A percentile compares a stretch with the other conserved stretches of the same genome.
Evolutionary conservation across 371 early-diverging fungal genomes (phyloP).

Genomic region (Mucor lusitanicus): DNA sequence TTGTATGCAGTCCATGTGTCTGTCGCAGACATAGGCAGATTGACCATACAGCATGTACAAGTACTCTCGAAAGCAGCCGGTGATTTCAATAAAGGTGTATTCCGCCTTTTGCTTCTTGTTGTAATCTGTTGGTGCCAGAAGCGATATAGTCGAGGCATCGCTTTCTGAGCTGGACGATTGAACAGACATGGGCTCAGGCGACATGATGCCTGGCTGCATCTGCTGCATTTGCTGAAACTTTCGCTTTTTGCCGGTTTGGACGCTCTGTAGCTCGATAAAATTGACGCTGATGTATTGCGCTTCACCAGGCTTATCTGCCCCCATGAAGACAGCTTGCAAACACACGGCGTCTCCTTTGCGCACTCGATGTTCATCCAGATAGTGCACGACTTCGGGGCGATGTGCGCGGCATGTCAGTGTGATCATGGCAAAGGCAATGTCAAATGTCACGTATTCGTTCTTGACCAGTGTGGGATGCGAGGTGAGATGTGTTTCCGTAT

Average conservation of each 20-base stretch:
- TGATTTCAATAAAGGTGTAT: slow-evolving; percentile 5
- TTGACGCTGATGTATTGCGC: slow-evolving; percentile 12
- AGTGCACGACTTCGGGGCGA: slow-evolving; percentile 10
- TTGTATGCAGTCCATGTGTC: neutral
- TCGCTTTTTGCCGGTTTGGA: neutral
- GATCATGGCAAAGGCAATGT: slow-evolving; percentile 7
- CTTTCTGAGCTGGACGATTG: neutral
- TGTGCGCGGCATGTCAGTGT: slow-evolving; percentile 11
- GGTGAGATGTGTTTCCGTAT: slow-evolving; percentile 20
- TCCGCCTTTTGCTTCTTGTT: neutral
- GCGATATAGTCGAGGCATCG: neutral
- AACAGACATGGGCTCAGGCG: neutral
- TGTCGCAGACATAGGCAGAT: neutral
- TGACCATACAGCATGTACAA: slow-evolving; percentile 19
- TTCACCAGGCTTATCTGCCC: neutral
- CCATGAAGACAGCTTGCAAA: slow-evolving; percentile 9
- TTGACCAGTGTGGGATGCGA: slow-evolving; percentile 7
- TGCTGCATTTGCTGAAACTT: neutral
- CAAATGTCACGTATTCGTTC: slow-evolving; percentile 4
- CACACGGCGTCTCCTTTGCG: slow-evolving; percentile 13
- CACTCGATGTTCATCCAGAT: neutral
- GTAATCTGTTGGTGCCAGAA: neutral
- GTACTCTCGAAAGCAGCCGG: slow-evolving; percentile 10
- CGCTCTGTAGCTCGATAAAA: neutral
- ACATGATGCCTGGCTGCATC: neutral